phyloP scores from a whole-genome alignment of 2,329 filamentous ascomycete species.

The Aspergillus ochraceus region DNA sequence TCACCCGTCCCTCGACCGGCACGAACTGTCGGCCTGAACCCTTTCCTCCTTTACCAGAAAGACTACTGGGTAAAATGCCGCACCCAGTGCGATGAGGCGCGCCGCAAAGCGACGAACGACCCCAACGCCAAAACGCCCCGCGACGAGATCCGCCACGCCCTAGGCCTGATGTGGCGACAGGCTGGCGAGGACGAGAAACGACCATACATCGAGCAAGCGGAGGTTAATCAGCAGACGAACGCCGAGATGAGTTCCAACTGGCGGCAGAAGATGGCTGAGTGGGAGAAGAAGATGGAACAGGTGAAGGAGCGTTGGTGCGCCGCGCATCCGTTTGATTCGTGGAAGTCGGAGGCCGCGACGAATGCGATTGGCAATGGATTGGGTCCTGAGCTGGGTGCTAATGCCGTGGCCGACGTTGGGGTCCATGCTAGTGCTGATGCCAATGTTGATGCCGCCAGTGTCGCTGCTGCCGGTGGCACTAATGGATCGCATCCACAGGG shows the following conservation, averaged over 20 bases:
- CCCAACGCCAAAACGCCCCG: slow-evolving; percentile 65
- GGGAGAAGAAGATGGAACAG: slow-evolving; percentile 40
- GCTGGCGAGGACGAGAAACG: slow-evolving; percentile 67
- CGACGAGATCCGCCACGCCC: slow-evolving; percentile 77
- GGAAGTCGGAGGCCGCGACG: slow-evolving; percentile 17
- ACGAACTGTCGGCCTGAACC: slow-evolving; percentile 71
- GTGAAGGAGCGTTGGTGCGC: slow-evolving; percentile 43
- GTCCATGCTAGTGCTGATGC: background rate
- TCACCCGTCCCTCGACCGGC: slow-evolving; percentile 70
- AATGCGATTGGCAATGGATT: background rate
- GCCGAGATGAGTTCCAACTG: slow-evolving; percentile 66
- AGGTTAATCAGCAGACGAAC: slow-evolving; percentile 68
- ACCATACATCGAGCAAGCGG: slow-evolving; percentile 75
- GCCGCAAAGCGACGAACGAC: slow-evolving; percentile 63
- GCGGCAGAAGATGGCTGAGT: slow-evolving; percentile 65
- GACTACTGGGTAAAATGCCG: slow-evolving; percentile 65
- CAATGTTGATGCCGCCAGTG: background rate
- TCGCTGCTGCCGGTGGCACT: too few species aligned
- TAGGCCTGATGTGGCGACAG: slow-evolving; percentile 89
- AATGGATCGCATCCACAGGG: too few species aligned
- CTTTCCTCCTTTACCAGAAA: slow-evolving; percentile 88
- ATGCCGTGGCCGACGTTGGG: background rate
- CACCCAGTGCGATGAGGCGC: slow-evolving; percentile 68
- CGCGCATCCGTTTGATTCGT: slow-evolving; percentile 37
- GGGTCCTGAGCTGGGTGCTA: background rate